Conservation (phyloP, 768 basidiomycete genomes). For the Zangia roseola region DNA sequence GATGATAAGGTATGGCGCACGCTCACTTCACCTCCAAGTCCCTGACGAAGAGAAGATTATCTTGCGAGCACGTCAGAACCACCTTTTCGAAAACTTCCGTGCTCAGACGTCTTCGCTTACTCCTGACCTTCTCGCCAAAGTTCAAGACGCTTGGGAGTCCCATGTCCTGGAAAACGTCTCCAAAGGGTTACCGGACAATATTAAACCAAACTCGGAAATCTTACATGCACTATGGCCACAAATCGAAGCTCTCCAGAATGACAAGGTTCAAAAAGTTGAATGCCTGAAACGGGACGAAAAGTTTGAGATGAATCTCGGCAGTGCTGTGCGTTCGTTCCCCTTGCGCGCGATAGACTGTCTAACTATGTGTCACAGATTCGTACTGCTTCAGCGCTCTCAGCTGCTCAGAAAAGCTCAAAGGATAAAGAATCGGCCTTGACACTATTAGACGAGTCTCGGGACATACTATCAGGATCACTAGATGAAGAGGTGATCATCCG, state of each 20-base stretch:
- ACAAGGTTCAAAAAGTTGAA: constrained; percentile 66
- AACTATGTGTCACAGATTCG: constrained; percentile 38
- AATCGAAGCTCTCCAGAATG: constrained; percentile 47
- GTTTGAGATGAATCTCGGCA: constrained; percentile 83
- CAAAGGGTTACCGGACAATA: constrained; percentile 56
- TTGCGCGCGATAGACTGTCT: constrained; percentile 6
- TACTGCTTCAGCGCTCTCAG: constrained; percentile 52
- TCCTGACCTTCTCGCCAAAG: constrained; percentile 52
- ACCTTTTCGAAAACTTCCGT: constrained; percentile 65
- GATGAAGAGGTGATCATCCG: constrained; percentile 63
- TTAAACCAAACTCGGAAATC: constrained; percentile 47
- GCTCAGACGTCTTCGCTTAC: constrained; percentile 54
- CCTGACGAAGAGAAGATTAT: constrained; percentile 70
- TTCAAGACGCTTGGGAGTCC: constrained; percentile 61
- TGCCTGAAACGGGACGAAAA: constrained; percentile 84
- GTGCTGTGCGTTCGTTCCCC: constrained; percentile 56
- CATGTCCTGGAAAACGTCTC: constrained; percentile 64
- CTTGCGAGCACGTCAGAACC: constrained; percentile 78
- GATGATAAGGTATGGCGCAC: constrained; percentile 83
- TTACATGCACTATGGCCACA: constrained; percentile 56
- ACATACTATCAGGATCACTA: constrained; percentile 69
- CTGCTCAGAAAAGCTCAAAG: constrained; percentile 46
- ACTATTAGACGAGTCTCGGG: constrained; percentile 73
- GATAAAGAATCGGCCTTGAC: constrained; percentile 45
- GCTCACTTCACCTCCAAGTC: not conserved